phyloP scores from a whole-genome alignment of 2,329 filamentous ascomycete genomes.

The Hirsutella rhossiliensis region DNA sequence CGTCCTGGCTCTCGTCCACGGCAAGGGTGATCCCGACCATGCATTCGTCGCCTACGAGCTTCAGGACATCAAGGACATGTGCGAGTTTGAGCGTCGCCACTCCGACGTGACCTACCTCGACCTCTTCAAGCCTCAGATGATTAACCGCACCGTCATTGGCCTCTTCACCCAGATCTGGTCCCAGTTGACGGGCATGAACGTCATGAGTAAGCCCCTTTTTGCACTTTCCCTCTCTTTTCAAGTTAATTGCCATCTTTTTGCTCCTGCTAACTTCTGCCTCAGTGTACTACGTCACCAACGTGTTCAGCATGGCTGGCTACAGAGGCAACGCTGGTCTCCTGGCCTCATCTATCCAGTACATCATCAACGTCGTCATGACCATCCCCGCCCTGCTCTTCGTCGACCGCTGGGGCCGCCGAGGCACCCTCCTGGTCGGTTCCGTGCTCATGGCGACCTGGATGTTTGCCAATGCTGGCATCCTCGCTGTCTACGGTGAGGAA shows the following conservation, averaged over 20 bases:
- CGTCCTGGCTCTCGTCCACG: constrained; percentile 47
- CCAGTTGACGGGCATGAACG: constrained; percentile 43
- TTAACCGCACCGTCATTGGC: constrained; percentile 38
- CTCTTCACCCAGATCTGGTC: constrained; percentile 44
- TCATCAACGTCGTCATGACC: constrained; percentile 74
- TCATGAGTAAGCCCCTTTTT: constrained; percentile 36
- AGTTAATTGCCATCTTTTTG: neutral
- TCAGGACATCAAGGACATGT: constrained; percentile 59
- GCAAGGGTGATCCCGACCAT: constrained; percentile 49
- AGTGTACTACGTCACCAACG: constrained; percentile 50
- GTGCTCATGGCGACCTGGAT: constrained; percentile 53
- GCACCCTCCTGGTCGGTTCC: constrained; percentile 52
- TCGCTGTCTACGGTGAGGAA: constrained; percentile 31
- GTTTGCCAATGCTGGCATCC: constrained; percentile 39
- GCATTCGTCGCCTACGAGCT: constrained; percentile 57
- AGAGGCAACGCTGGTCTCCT: constrained; percentile 35
- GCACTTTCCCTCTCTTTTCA: neutral
- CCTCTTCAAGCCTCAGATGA: constrained; percentile 57
- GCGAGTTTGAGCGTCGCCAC: constrained; percentile 61
- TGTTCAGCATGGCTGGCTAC: constrained; percentile 27
- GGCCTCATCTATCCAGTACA: constrained; percentile 44
- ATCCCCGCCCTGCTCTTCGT: constrained; percentile 63
- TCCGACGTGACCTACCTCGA: constrained; percentile 59
- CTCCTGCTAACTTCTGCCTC: neutral
- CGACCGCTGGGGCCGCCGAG: constrained; percentile 64